phyloP scores from a whole-genome alignment of 2,329 filamentous ascomycete genomes.

The Stromatinia cepivora region DNA sequence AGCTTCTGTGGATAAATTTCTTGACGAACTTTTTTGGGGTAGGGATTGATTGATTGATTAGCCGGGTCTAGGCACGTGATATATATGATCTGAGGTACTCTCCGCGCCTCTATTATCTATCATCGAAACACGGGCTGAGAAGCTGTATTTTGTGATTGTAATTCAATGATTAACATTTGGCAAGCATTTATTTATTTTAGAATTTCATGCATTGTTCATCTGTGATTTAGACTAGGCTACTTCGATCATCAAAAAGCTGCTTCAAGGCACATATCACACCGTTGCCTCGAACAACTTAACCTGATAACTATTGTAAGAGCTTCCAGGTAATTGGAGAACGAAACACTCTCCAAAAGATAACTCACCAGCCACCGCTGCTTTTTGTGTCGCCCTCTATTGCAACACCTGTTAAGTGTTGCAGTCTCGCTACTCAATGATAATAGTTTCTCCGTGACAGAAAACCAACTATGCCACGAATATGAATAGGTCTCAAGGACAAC shows the following conservation, averaged over 20 bases:
- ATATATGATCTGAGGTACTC: neutral
- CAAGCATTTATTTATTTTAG: slow-evolving; percentile 19
- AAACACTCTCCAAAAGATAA: slow-evolving; percentile 28
- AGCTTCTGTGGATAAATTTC: slow-evolving; percentile 20
- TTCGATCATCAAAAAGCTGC: slow-evolving; percentile 34
- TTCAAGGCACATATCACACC: slow-evolving; percentile 26
- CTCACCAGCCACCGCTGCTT: slow-evolving; percentile 31
- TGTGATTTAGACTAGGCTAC: slow-evolving; percentile 37
- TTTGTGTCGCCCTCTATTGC: slow-evolving; percentile 23
- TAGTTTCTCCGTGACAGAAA: slow-evolving; percentile 35
- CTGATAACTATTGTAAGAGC: slow-evolving; percentile 24
- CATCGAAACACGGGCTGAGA: neutral
- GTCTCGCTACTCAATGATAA: slow-evolving; percentile 32
- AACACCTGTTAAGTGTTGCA: slow-evolving; percentile 29
- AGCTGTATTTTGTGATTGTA: no score
- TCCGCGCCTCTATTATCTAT: no score
- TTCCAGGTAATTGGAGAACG: slow-evolving; percentile 30
- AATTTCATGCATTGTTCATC: slow-evolving; percentile 41
- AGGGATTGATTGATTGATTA: neutral
- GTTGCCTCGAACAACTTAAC: slow-evolving; percentile 20
- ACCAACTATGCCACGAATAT: slow-evolving; percentile 30
- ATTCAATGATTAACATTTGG: no score
- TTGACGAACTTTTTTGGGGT: slow-evolving; percentile 19
- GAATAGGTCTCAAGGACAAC: slow-evolving; percentile 32
- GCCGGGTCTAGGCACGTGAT: neutral